Evolutionary conservation across 352 stramenopile species (phyloP), one percentile per base, ranked within the genome.

Genomic region (Peronospora destructor): DNA sequence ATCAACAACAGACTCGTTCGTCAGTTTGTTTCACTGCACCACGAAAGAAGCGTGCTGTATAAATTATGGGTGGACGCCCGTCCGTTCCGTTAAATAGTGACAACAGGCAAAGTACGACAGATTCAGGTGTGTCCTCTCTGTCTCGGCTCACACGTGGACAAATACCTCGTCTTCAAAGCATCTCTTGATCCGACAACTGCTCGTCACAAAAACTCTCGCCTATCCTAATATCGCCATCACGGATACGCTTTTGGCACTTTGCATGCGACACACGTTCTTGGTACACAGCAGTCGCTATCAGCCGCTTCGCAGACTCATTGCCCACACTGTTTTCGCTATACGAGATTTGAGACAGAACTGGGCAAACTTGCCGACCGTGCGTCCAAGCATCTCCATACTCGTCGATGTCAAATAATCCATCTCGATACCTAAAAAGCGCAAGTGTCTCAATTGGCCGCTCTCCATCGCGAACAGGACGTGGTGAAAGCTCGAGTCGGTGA

Each of bases 371-470:
- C 82, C 82, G 11, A 92, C 85, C 17, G 66, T 88, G n/a, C 75
- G 70, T 2, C 82, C 82, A 13, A 92, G 62, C 73, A 90, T 93
- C 55, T 90, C 76, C 74, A 93, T 89, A 59, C 83, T 87, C n/a
- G 61, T 73, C 35, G 70, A 62, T 33, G 73, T 85, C 33, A 93
- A 44, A 59, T 91, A 93, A 63, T 93, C 91, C 66, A 87, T 85
- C 64, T 93, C 82, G 21, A 93, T 82, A 10, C 82, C 82, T 37
- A 93, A 53, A 50, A 90, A 92, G 11, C 73, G 73, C 41, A 92
- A 59, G 9, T 75, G 47, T 13, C 47, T 48, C 48, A 92, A 45
- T 49, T 85, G 60, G 12, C 69, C 48, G 37, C 81, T 90, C 64
- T 92, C 81, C 68, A 92, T 89, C 13, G 81, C 78, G 36, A 82